Evolutionary conservation across 768 basidiomycete genomes (phyloP), one percentile per base, ranked within the genome.

Genomic region (Collybia sordida): DNA sequence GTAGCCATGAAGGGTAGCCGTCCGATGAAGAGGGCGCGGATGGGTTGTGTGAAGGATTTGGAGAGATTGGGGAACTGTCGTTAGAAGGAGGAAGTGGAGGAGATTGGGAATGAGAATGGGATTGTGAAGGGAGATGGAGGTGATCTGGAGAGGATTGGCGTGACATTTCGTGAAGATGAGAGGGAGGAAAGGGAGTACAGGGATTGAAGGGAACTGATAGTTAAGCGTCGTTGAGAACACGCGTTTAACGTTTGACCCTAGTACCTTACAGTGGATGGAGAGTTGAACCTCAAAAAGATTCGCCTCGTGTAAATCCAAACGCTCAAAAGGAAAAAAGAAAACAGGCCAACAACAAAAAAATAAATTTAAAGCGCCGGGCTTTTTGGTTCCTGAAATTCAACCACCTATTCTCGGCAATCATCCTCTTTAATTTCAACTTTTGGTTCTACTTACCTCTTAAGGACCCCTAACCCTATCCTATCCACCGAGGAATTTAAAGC

Each of bases 1-100:
- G 90, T 1, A 93, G 82, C 90, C 90, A 93, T 19, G 87, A 85
- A 2, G 90, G 90, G 63, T 93, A 93, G 12, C 84, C 84, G 56
- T 88, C 87, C 15, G 73, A 77, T n/a, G n/a, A n/a, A n/a, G n/a
- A n/a, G n/a, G n/a, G n/a, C n/a, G n/a, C n/a, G n/a, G n/a, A n/a
- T n/a, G n/a, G n/a, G n/a, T n/a, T n/a, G n/a, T n/a, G n/a, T n/a
- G n/a, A n/a, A n/a, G n/a, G n/a, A n/a, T n/a, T n/a, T n/a, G n/a
- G n/a, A n/a, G n/a, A n/a, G n/a, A 48, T 54, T 46, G 59, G 62
- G 31, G 61, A 62, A 50, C 55, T 63, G 31, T 55, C 59, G 5
- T n/a, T n/a, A n/a, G n/a, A n/a, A n/a, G n/a, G n/a, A n/a, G n/a
- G n/a, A n/a, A n/a, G n/a, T n/a, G n/a, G n/a, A n/a, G n/a, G n/a